Percentiles rank a stretch among this genome's conserved stretches.
Conservation (phyloP, 2,329 filamentous ascomycete species). For the Thelonectria discophora region DNA sequence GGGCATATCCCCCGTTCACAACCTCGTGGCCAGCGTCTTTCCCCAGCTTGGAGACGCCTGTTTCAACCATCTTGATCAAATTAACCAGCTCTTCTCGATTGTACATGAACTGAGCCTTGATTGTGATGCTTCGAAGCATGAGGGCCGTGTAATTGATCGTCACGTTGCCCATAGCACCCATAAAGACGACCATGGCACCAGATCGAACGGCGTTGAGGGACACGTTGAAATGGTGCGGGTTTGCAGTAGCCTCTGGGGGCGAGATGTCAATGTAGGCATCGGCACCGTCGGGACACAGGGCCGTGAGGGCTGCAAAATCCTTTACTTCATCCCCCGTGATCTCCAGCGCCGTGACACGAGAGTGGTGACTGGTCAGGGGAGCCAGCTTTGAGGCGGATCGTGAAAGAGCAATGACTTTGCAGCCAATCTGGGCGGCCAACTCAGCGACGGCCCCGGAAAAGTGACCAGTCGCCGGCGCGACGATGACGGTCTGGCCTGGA, state of each 20-base stretch:
- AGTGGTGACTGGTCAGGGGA: slow-evolving; percentile 16
- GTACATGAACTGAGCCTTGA: slow-evolving; percentile 31
- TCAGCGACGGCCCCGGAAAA: slow-evolving; percentile 32
- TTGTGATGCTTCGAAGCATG: slow-evolving; percentile 22
- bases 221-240: slow-evolving; percentile 18
- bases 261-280: slow-evolving; percentile 34
- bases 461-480: slow-evolving; percentile 29
- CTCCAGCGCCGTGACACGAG: slow-evolving; percentile 14
- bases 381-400: slow-evolving; percentile 19
- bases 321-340: slow-evolving; percentile 22
- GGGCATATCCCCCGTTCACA: slow-evolving; percentile 7
- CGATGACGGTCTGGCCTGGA: slow-evolving; percentile 27
- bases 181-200: slow-evolving; percentile 8
- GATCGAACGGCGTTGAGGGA: slow-evolving; percentile 11
- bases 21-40: slow-evolving; percentile 29
- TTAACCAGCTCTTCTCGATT: slow-evolving; percentile 18
- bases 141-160: slow-evolving; percentile 27
- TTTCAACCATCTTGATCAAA: slow-evolving; percentile 30
- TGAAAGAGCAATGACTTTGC: slow-evolving; percentile 29
- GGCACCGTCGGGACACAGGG: slow-evolving; percentile 1
- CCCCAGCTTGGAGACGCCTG: slow-evolving; percentile 24
- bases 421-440: slow-evolving; percentile 29
- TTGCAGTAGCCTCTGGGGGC: slow-evolving; percentile 21
- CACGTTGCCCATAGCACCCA: slow-evolving; percentile 26
- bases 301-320: slow-evolving; percentile 10